These are phyloP conservation scores for Solanum phureja DNA, from an alignment of 257 asterid genomes.

Conservation along the genomic window DNA sequence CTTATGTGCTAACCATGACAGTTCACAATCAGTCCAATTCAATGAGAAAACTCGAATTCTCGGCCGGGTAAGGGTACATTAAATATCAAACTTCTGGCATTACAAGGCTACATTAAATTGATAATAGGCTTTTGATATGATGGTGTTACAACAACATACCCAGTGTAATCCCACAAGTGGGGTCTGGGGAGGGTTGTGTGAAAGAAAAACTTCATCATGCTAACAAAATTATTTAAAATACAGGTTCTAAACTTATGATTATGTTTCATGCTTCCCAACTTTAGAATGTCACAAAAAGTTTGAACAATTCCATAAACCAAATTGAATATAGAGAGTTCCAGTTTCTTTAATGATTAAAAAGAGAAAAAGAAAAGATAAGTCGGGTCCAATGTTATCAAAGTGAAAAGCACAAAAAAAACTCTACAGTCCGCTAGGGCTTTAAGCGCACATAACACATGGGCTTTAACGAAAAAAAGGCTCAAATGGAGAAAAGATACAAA, in stretches of 20 bases:
- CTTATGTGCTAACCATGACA: background rate
- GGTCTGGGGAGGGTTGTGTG: background rate
- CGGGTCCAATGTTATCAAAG: background rate
- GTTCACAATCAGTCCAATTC: background rate
- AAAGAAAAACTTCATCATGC: background rate
- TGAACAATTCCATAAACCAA: background rate
- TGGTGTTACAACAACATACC: background rate
- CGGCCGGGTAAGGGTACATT: background rate
- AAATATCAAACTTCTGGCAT: background rate
- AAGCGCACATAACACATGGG: background rate
- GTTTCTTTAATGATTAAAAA: background rate
- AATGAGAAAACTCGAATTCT: background rate
- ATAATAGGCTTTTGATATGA: background rate
- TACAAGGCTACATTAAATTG: background rate
- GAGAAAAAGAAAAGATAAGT: background rate
- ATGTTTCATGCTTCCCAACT: background rate
- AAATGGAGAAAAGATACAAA: background rate
- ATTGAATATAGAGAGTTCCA: background rate
- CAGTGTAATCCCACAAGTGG: background rate
- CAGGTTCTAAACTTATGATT: background rate
- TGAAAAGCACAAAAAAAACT: background rate
- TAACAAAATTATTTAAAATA: background rate
- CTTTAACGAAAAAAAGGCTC: background rate
- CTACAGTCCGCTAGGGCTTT: background rate
- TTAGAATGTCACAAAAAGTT: background rate